Evolutionary conservation across 768 basidiomycete species (phyloP).

Genomic region (Podaxis mareebaensis): DNA sequence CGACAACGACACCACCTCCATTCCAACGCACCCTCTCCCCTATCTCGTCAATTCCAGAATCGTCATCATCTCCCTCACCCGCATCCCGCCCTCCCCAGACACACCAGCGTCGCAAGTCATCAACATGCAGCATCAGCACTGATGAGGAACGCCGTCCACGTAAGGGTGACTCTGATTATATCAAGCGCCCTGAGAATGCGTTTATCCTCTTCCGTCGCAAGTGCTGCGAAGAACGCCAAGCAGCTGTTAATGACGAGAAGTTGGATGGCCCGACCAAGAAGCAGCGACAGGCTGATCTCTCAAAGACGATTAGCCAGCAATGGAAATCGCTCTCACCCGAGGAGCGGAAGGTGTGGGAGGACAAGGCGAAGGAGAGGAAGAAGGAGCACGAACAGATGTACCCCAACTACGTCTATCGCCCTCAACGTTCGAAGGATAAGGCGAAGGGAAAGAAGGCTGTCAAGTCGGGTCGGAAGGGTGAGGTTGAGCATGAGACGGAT

Average conservation of each 20-base stretch:
- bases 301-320: slow-evolving; percentile 80
- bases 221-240: slow-evolving; percentile 72
- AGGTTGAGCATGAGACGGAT: slow-evolving; percentile 39
- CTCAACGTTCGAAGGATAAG: slow-evolving; percentile 62
- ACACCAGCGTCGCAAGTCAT: slow-evolving; percentile 55
- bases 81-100: slow-evolving; percentile 20
- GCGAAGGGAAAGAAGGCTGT: slow-evolving; percentile 41
- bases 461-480: slow-evolving; percentile 24
- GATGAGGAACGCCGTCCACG: slow-evolving; percentile 56
- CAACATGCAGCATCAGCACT: slow-evolving; percentile 39
- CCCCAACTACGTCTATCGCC: slow-evolving; percentile 79
- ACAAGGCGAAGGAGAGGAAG: slow-evolving; percentile 76
- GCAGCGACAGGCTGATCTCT: slow-evolving; percentile 70
- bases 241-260: slow-evolving; percentile 49
- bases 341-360: slow-evolving; percentile 75
- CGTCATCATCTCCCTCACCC: slow-evolving; percentile 9
- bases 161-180: slow-evolving; percentile 81
- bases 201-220: slow-evolving; percentile 84
- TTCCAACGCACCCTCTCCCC: slow-evolving; percentile 16
- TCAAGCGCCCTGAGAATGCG: slow-evolving; percentile 83
- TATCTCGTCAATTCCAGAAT: slow-evolving; percentile 23
- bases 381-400: slow-evolving; percentile 75
- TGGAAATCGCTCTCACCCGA: slow-evolving; percentile 70
- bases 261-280: slow-evolving; percentile 58
- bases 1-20: slow-evolving; percentile 34